phyloP scores from a whole-genome alignment of 441 rosid genomes.

The Arabidopsis hybrid region DNA sequence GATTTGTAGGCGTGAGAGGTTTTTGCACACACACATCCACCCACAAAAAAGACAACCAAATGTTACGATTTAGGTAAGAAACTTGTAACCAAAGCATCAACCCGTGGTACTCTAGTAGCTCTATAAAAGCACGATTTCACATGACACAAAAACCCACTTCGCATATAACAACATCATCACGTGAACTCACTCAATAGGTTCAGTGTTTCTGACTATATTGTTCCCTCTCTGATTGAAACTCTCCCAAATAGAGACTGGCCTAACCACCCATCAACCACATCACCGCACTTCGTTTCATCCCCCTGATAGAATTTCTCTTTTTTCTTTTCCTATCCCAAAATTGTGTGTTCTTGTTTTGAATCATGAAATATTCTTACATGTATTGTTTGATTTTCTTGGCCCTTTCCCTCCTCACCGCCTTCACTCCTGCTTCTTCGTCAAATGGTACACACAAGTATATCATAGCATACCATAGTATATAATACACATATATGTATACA shows the following conservation, averaged over 20 bases:
- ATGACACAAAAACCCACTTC: constrained; percentile 23
- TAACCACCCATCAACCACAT: constrained; percentile 17
- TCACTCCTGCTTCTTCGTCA: constrained; percentile 42
- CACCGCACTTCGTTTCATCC: constrained; percentile 14
- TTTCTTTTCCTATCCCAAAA: constrained; percentile 19
- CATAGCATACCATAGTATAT: constrained; percentile 24
- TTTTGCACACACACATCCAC: not conserved
- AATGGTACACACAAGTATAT: constrained; percentile 46
- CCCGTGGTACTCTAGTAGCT: constrained; percentile 27
- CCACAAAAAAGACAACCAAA: not conserved
- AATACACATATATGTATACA: not conserved
- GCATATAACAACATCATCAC: constrained; percentile 37
- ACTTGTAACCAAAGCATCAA: constrained; percentile 31
- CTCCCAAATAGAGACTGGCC: constrained; percentile 28
- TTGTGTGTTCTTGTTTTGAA: constrained; percentile 29
- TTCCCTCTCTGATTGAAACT: constrained; percentile 22
- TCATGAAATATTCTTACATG: constrained; percentile 32
- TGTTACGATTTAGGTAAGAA: not conserved
- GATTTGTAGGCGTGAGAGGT: constrained; percentile 15
- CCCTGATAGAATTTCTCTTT: constrained; percentile 1
- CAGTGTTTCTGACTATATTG: constrained; percentile 36
- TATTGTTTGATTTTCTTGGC: constrained; percentile 33
- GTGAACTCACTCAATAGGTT: constrained; percentile 41
- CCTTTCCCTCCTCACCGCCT: constrained; percentile 36
- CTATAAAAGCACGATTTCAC: constrained; percentile 21